phyloP scores from a whole-genome alignment of 345 rosid genomes.

The Eucalyptus fibrosa region DNA sequence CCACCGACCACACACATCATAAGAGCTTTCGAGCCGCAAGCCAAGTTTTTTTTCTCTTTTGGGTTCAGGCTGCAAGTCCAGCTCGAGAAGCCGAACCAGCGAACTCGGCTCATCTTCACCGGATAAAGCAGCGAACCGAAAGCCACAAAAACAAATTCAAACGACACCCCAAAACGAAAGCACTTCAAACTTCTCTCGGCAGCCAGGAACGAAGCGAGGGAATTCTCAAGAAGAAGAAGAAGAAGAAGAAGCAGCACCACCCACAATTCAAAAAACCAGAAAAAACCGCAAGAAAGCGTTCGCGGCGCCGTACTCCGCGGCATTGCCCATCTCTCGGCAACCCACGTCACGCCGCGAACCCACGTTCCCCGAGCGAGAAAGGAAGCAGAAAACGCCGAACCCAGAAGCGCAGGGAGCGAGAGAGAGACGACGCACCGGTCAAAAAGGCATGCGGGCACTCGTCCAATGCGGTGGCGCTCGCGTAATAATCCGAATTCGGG shows the following conservation, averaged over 20 bases:
- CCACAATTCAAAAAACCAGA: neutral
- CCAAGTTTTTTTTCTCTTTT: neutral
- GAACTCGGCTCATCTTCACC: neutral
- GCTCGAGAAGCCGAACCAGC: neutral
- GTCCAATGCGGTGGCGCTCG: neutral
- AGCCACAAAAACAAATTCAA: neutral
- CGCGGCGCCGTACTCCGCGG: neutral
- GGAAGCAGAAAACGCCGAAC: neutral
- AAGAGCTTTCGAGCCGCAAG: neutral
- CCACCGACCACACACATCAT: neutral
- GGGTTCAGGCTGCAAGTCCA: neutral
- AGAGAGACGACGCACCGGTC: neutral
- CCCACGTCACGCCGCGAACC: neutral
- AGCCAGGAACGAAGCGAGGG: neutral
- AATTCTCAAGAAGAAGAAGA: neutral
- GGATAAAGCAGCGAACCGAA: neutral
- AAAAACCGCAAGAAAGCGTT: neutral
- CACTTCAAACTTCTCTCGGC: neutral
- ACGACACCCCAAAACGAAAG: neutral
- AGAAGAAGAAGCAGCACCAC: neutral
- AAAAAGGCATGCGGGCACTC: neutral
- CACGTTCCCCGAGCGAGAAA: neutral
- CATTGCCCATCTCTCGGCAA: neutral
- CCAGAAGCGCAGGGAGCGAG: neutral
- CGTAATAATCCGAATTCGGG: neutral